Evolutionary conservation across 306 rosid genomes (phyloP), one percentile per base, ranked within the genome.

Genomic region (Fragaria vesca): DNA sequence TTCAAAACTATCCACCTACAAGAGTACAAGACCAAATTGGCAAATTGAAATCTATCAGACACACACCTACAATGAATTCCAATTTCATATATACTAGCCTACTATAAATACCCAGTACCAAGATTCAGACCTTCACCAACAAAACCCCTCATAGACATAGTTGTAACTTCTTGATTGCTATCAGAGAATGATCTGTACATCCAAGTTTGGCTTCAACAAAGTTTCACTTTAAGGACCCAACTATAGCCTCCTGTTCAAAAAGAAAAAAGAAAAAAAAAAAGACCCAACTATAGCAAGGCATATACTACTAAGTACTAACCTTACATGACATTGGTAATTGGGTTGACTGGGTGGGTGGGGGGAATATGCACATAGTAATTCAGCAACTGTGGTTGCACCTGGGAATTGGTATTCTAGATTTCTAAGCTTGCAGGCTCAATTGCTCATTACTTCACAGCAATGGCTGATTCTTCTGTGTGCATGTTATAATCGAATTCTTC

Each of bases 191-290:
- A 91, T 89, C 58, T 81, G 89, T 74, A 78, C 97, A 50, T 86
- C 93, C 0, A 93, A 95, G 73, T 88, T 83, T 48, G 79, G 46
- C 66, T 83, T 83, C 96, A 24, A 91, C 99, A 60, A 32, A 76
- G 81, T 92, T 88, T 87, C 93, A 90, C 48, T 32, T 82, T 88
- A 82, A 84, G 86, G 89, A 91, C 85, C 82, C 77, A 84, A 30
- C 74, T 48, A 85, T 85, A 85, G 90, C 86, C 26, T 24, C 26
- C 26, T 24, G 26, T 24, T 24, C 26, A 24, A 24, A 24, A 24
- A 24, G 26, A 24, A 24, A 24, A 24, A 24, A 24, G 0, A 24
- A 24, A 24, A 24, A 24, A 24, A 24, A 24, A 82, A 84, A 85
- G 89, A 91, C 85, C 82, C 77, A 84, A 36, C 74, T 48, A 85